These are phyloP conservation scores for Trichoderma cornu-damae DNA, from an alignment of 2,329 filamentous ascomycete species.

Conservation along the genomic window DNA sequence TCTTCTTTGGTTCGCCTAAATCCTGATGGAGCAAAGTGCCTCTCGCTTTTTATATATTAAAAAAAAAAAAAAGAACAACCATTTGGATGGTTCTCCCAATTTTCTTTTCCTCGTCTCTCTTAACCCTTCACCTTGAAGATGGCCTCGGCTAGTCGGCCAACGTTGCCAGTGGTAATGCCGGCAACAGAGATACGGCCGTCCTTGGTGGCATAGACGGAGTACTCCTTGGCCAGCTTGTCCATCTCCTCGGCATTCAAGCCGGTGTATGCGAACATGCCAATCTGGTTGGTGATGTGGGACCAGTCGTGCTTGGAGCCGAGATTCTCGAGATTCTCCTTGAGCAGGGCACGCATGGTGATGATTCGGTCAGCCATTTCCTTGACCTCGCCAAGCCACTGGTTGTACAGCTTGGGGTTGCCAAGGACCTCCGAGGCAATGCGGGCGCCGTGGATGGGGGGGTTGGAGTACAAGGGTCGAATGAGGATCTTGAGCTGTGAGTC, in stretches of 20 bases:
- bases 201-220: constrained; percentile 96
- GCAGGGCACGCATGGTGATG: constrained; percentile 92
- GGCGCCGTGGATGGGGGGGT: constrained; percentile 93
- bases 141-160: constrained; percentile 72
- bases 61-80: no score
- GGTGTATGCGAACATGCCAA: constrained; percentile 99
- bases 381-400: constrained; percentile 94
- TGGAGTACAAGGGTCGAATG: constrained; percentile 94
- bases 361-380: constrained; percentile 99
- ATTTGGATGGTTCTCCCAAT: not conserved
- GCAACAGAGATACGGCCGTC: constrained; percentile 83
- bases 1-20: not conserved
- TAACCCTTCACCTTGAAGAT: constrained; percentile 79
- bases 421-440: constrained; percentile 91
- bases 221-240: constrained; percentile 84
- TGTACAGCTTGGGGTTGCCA: constrained; percentile 75
- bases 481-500: constrained; percentile 99
- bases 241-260: constrained; percentile 88
- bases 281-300: constrained; percentile 98
- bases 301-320: constrained; percentile 96
- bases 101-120: constrained; percentile 8
- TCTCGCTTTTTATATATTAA: not conserved
- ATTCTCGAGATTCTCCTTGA: constrained; percentile 92
- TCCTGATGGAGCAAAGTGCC: not conserved
- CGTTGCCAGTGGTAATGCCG: constrained; percentile 74